Base-by-base conservation (phyloP, 192 early-diverging fungal species). In the Pilobolus umbonatus region DNA sequence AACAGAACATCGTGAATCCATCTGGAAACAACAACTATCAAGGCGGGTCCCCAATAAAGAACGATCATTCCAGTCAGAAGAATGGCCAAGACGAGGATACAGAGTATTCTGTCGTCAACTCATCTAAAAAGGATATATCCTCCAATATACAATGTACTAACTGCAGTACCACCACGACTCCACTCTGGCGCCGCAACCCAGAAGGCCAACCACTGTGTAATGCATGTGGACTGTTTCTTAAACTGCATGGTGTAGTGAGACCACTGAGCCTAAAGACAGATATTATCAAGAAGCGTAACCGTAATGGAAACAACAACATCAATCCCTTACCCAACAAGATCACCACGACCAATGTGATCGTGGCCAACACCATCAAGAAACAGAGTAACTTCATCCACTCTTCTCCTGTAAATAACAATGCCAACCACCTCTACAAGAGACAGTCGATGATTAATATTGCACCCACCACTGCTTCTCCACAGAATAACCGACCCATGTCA, bases 181-280 rank as follows among this genome's bases (percentile, higher is more conserved):
- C 91, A 3, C 74, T 98, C 21, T 98, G 95, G 95, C 79, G 95
- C 3, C 72, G 92, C 8, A 82, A 90, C 66, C 76, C 82, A 11
- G 72, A 81, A 24, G 95, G 94, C 19, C 82, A 85, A 44, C 79
- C 90, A 10, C 80, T 98, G 7, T 98, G 95, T 68, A 98, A 98
- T 53, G 94, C 93, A 0, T 98, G 95, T 69, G 95, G 93, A 3
- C 74, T 98, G 43, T 98, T 87, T 73, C 81, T 81, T 56, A 98
- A 96, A 74, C 81, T 98, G 14, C 95, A 98, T 65, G 88, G 87
- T 14, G 81, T 84, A 14, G 70, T 77, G 1, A 71, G 95, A 35
- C 95, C 95, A 3, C 73, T 87, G 43, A 81, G 81, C 40, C 78
- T 98, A 64, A 91, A 88, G 64, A 86, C 85, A 0, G 85, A 91